phyloP scores from a whole-genome alignment of 2,329 filamentous ascomycete genomes.

The Leptographium radiaticola region DNA sequence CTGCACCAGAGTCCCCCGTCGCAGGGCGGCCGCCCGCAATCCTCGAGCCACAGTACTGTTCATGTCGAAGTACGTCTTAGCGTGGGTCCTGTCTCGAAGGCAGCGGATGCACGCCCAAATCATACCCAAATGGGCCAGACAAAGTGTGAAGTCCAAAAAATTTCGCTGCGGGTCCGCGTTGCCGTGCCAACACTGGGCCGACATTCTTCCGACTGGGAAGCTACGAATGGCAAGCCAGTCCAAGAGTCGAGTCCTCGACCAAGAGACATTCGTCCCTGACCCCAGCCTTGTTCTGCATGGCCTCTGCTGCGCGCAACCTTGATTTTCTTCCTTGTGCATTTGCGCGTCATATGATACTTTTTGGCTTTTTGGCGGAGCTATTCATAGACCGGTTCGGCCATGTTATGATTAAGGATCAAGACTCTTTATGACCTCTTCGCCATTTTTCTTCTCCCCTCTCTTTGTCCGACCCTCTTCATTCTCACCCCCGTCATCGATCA shows the following conservation, averaged over 20 bases:
- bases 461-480: constrained; percentile 12
- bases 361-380: constrained; percentile 13
- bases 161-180: background rate
- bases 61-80: background rate
- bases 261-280: background rate
- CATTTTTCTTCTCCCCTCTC: constrained; percentile 12
- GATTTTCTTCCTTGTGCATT: background rate
- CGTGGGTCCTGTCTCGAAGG: background rate
- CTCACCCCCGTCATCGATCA: constrained; percentile 3
- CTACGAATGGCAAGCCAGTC: background rate
- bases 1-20: background rate
- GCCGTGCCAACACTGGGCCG: constrained; percentile 11
- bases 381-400: constrained; percentile 13
- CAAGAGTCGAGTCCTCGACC: background rate
- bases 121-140: too few relatives aligned
- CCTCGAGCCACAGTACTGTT: background rate
- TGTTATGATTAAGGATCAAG: constrained; percentile 22
- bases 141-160: background rate
- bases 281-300: background rate
- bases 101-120: too few relatives aligned
- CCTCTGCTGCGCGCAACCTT: background rate
- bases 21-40: background rate
- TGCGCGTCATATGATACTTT: background rate
- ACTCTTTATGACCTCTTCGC: constrained; percentile 9
- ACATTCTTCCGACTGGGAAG: constrained; percentile 6